Evolutionary conservation across 176 grass and related monocot species (phyloP).

Genomic region (Oryza longistaminata): DNA sequence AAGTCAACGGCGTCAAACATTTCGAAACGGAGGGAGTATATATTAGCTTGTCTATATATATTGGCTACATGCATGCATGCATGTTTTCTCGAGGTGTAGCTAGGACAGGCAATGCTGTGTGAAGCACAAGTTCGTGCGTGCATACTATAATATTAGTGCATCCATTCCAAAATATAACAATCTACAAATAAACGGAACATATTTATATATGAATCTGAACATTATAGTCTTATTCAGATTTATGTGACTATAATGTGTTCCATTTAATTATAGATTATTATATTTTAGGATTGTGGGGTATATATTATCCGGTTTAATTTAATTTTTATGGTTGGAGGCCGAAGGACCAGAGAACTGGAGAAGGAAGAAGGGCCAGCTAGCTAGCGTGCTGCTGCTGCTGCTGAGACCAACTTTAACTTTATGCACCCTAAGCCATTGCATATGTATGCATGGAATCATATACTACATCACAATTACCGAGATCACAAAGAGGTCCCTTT

Average conservation of each 20-base stretch:
- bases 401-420: background rate
- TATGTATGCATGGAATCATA: constrained; percentile 38
- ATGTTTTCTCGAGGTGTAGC: background rate
- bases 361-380: too few species aligned
- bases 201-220: too few species aligned
- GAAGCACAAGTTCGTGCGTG: background rate
- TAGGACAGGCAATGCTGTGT: background rate
- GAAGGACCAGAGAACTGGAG: background rate
- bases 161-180: too few species aligned
- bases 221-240: too few species aligned
- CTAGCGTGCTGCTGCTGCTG: background rate
- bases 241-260: rapidly evolving
- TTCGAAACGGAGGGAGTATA: too few species aligned
- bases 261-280: too few species aligned
- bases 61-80: background rate
- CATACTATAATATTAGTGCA: background rate
- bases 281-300: too few species aligned
- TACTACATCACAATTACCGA: constrained; percentile 51
- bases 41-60: background rate
- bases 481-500: constrained; percentile 19
- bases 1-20: too few species aligned
- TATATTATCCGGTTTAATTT: background rate
- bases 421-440: background rate
- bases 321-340: background rate
- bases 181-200: too few species aligned